A percentile compares a stretch with the other conserved stretches of the same genome.
These are phyloP conservation scores for Cryptococcus neoformans DNA, from an alignment of 1,284 basidiomycete species.

Conservation along the genomic window DNA sequence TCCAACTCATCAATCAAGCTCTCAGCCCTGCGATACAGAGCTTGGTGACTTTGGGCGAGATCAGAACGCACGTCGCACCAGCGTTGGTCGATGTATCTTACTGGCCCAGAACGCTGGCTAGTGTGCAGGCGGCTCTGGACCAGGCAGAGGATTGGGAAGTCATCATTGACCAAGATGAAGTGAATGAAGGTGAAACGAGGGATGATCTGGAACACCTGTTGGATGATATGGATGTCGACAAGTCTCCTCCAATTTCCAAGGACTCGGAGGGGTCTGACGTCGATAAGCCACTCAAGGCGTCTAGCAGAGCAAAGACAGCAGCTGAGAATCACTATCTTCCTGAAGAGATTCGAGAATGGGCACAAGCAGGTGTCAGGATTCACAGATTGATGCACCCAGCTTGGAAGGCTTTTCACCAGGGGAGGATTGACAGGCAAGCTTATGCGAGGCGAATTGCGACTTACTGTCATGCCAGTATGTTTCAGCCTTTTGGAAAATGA, in stretches of 20 bases:
- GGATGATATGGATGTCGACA: neutral
- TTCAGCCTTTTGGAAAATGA: neutral
- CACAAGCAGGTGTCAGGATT: constrained; percentile 18
- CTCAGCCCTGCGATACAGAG: constrained; percentile 19
- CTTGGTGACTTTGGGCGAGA: constrained; percentile 22
- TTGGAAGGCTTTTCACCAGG: constrained; percentile 17
- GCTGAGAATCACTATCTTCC: constrained; percentile 2
- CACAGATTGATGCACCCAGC: constrained; percentile 22
- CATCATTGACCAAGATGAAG: neutral
- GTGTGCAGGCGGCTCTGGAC: constrained; percentile 5
- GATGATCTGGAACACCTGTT: neutral
- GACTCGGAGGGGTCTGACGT: neutral
- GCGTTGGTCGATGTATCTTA: constrained; percentile 19
- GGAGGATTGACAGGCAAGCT: constrained; percentile 17
- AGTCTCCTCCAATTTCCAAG: neutral
- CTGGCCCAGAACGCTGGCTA: constrained; percentile 21
- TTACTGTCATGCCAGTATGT: constrained; percentile 18
- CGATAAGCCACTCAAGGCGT: neutral
- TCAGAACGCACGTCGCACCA: constrained; percentile 19
- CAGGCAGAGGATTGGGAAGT: constrained; percentile 18
- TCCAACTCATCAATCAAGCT: constrained; percentile 22
- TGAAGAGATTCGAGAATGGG: constrained; percentile 19
- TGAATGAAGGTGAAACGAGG: neutral
- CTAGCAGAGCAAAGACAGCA: neutral
- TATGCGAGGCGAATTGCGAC: constrained; percentile 21